Evolutionary conservation across 805 yeast genomes (phyloP), one percentile per base, ranked within the genome.

Genomic region (Teunomyces panamensis): DNA sequence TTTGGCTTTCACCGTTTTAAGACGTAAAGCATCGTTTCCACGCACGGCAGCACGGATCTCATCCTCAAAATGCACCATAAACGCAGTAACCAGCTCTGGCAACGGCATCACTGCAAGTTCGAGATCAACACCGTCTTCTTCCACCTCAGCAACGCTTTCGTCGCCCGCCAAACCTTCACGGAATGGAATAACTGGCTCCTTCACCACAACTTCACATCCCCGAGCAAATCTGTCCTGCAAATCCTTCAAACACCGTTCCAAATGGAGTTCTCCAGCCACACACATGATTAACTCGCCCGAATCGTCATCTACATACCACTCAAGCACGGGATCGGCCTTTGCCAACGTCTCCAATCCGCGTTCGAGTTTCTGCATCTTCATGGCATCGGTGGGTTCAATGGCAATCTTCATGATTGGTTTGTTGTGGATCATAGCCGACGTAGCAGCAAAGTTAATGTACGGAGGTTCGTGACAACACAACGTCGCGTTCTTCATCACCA

Each of bases 351-450:
- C 83, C 49, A 94, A 73, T 0, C 99, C 99, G 27, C 75, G 74
- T 44, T 84, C 96, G 39, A 94, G 72, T 56, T 79, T 80, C 41
- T 79, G 83, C 76, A 90, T 79, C 56, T 89, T 84, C 43, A 85
- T 77, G 8, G 96, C 96, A 56, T 89, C 87, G 4, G 80, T 85
- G 1, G 99, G 97, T 62, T 94, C 99, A n/a, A 94, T 73, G 0
- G 99, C 97, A 29, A 94, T 96, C 54, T 90, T 82, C 56, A 94
- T 89, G 62, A 94, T 92, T 1, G 99, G 99, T 29, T 89, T 87
- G n/a, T 87, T 80, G 54, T 73, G 77, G 43, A 71, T 70, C 53
- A 73, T 66, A 1, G 74, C 65, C 1, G 75, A 67, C 11, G 85
- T 79, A 1, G 75, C 59, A 0, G 77, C 73, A 46, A 83, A 67